These are phyloP conservation scores for Huntiella savannae DNA, from an alignment of 2,329 filamentous ascomycete genomes.

Conservation along the genomic window DNA sequence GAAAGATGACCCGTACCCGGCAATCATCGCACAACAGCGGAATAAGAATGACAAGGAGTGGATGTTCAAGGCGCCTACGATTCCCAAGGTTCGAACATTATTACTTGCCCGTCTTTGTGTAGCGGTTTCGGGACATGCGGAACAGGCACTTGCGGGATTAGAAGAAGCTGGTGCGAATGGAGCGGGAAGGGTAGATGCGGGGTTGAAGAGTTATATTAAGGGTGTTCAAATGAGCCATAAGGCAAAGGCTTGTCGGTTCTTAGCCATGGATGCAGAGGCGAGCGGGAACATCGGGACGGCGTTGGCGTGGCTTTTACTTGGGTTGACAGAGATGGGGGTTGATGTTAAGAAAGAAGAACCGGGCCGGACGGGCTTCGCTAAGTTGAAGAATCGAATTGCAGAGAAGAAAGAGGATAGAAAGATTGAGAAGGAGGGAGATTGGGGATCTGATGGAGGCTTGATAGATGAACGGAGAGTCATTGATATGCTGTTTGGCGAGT, in stretches of 20 bases:
- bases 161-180: slow-evolving; percentile 18
- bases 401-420: slow-evolving; percentile 65
- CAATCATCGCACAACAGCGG: slow-evolving; percentile 58
- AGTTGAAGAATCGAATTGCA: slow-evolving; percentile 52
- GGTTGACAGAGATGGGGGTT: slow-evolving; percentile 54
- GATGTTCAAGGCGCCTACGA: slow-evolving; percentile 85
- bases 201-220: slow-evolving; percentile 52
- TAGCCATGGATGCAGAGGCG: slow-evolving; percentile 75
- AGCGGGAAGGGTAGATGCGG: slow-evolving; percentile 36
- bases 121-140: slow-evolving; percentile 72
- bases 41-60: slow-evolving; percentile 77
- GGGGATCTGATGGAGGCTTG: slow-evolving; percentile 70
- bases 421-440: slow-evolving; percentile 51
- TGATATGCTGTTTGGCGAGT: slow-evolving; percentile 73
- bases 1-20: slow-evolving; percentile 87
- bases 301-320: slow-evolving; percentile 72
- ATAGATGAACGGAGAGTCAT: slow-evolving; percentile 71
- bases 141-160: slow-evolving; percentile 42
- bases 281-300: slow-evolving; percentile 64
- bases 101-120: slow-evolving; percentile 77
- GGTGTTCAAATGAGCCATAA: slow-evolving; percentile 57
- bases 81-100: slow-evolving; percentile 74
- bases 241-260: slow-evolving; percentile 75
- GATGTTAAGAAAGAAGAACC: slow-evolving; percentile 24
- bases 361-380: slow-evolving; percentile 38